Evolutionary conservation across 2,329 filamentous ascomycete species (phyloP), one percentile per base, ranked within the genome.

Genomic region (Fusarium odoratissimum): DNA sequence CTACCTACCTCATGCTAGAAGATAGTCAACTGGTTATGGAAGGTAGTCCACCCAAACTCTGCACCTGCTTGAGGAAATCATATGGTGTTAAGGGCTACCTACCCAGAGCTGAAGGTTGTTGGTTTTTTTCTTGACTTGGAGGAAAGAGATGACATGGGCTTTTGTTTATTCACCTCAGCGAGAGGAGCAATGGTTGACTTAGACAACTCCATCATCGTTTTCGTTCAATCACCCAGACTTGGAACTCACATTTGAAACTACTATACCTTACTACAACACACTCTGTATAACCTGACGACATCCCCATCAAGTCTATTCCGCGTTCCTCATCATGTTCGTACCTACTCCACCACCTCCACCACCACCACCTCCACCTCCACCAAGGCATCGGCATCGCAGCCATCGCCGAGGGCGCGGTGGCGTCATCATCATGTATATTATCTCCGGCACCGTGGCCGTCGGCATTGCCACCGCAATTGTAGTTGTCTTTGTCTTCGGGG

Each of bases 271-370:
- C 23, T 25, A 35, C 21, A 21, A 33, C 31, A 42, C 17, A 49
- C 28, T 49, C 42, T 58, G 58, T 23, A 28, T 17, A 37, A 16
- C 42, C 58, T 45, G 65, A 21, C 14, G 37, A 25, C 44, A 42
- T 46, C 9, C 30, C 28, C 19, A 52, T 11, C 17, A 62, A 38
- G 30, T 23, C 21, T 49, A 44, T 17, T 28, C 41, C 46, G 38
- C 41, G 16, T 41, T 54, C 33, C 52, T 48, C 37, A 79, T 80
- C 71, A 59, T 73, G 23, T 25, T 25, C 23, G 23, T 25, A 25
- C 23, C 23, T 25, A 25, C 5, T 25, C 23, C 23, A 25, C 23
- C 23, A 25, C 23, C 23, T 5, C 23, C 23, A 5, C 21, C 14
- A 9, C 21, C 23, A 25, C 23, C 23, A 25, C 23, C 23, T 25